A percentile compares a stretch with the other conserved stretches of the same genome.
Evolutionary conservation across 805 yeast species (phyloP).

Genomic region (Maudiozyma turicensis): DNA sequence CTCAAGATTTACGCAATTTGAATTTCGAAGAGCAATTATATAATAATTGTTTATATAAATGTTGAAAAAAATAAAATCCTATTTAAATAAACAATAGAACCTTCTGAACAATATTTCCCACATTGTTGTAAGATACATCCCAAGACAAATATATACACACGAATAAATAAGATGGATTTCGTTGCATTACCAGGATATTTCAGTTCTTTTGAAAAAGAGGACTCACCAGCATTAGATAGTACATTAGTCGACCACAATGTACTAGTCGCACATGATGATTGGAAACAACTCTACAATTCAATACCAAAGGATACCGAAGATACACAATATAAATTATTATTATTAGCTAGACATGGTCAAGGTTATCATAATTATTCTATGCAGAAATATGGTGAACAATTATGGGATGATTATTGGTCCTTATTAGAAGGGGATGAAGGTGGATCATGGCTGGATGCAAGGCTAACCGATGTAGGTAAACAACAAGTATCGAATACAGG

Average conservation of each 20-base stretch:
- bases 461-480: slow-evolving; percentile 44
- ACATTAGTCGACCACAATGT: slow-evolving; percentile 11
- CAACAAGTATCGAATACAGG: slow-evolving; percentile 45
- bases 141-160: not conserved
- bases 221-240: slow-evolving; percentile 9
- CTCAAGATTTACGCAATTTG: too few relatives aligned
- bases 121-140: not conserved
- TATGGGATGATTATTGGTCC: slow-evolving; percentile 52
- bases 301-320: slow-evolving; percentile 15
- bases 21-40: too few relatives aligned
- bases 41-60: too few relatives aligned
- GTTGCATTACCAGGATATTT: slow-evolving; percentile 22
- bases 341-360: slow-evolving; percentile 51
- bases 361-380: slow-evolving; percentile 55
- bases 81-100: too few relatives aligned
- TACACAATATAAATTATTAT: slow-evolving; percentile 13
- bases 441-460: slow-evolving; percentile 42
- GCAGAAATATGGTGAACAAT: slow-evolving; percentile 42
- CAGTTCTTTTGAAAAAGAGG: slow-evolving; percentile 9
- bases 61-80: too few relatives aligned
- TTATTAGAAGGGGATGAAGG: slow-evolving; percentile 44
- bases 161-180: slow-evolving; percentile 2
- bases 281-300: slow-evolving; percentile 15
- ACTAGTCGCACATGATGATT: slow-evolving; percentile 9
- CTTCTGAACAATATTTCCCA: too few relatives aligned